These are phyloP conservation scores for Pascua guehoae DNA, from an alignment of 1,284 basidiomycete species.

Conservation along the genomic window DNA sequence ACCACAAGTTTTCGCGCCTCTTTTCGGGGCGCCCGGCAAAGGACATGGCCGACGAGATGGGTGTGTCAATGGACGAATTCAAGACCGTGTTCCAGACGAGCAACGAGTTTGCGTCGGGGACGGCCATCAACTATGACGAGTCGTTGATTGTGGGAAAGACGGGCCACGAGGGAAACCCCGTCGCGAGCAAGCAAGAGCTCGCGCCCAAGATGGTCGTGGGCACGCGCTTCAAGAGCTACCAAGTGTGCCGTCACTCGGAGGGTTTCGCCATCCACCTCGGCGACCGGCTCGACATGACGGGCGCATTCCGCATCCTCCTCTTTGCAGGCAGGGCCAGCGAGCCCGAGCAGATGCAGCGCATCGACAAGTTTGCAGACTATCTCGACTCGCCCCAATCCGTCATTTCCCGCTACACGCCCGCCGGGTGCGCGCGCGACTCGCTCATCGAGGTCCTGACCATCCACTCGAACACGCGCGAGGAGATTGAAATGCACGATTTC, in stretches of 20 bases:
- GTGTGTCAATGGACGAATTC: slow-evolving; percentile 51
- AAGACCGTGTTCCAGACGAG: slow-evolving; percentile 11
- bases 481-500: slow-evolving; percentile 16
- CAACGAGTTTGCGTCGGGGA: slow-evolving; percentile 20
- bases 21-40: slow-evolving; percentile 64
- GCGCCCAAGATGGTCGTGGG: slow-evolving; percentile 53
- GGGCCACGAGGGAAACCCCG: slow-evolving; percentile 1
- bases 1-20: slow-evolving; percentile 66
- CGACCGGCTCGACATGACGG: slow-evolving; percentile 63
- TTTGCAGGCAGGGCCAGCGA: slow-evolving; percentile 60
- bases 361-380: slow-evolving; percentile 54
- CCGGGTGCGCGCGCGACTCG: slow-evolving; percentile 30
- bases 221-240: slow-evolving; percentile 49
- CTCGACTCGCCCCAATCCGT: slow-evolving; percentile 37
- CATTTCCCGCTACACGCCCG: slow-evolving; percentile 40
- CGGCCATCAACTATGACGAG: slow-evolving; percentile 44
- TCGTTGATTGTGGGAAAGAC: slow-evolving; percentile 1
- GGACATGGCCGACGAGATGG: slow-evolving; percentile 42
- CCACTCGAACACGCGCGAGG: slow-evolving; percentile 12
- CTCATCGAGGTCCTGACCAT: slow-evolving; percentile 19
- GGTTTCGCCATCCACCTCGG: slow-evolving; percentile 63
- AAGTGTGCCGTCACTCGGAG: slow-evolving; percentile 62
- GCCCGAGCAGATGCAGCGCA: slow-evolving; percentile 47
- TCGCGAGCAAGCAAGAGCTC: slow-evolving; percentile 4
- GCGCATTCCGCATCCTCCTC: slow-evolving; percentile 67